A percentile compares a stretch with the other conserved stretches of the same genome.
These are phyloP conservation scores for Pseudogymnoascus sp. DNA, from an alignment of 2,329 filamentous ascomycete species.

Conservation along the genomic window DNA sequence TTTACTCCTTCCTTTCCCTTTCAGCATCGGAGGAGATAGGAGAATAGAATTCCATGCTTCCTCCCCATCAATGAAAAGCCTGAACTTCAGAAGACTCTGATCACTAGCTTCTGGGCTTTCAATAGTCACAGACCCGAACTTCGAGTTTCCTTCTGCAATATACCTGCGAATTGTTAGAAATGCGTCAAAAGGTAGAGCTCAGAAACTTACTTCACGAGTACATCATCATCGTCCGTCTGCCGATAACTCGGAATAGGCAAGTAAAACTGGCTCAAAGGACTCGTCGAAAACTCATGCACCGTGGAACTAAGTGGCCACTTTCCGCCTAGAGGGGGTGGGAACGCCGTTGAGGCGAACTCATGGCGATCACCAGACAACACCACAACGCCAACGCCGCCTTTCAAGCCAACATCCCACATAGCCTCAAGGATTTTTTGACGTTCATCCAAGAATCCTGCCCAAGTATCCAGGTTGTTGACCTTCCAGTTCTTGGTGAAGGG, in stretches of 20 bases:
- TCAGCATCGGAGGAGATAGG: slow-evolving; percentile 38
- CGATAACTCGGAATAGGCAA: slow-evolving; percentile 76
- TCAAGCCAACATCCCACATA: slow-evolving; percentile 80
- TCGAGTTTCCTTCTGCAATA: slow-evolving; percentile 77
- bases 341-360: slow-evolving; percentile 87
- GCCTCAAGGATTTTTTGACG: slow-evolving; percentile 73
- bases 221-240: slow-evolving; percentile 75
- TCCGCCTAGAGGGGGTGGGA: slow-evolving; percentile 55
- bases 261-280: slow-evolving; percentile 90
- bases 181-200: neutral
- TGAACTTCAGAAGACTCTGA: slow-evolving; percentile 71
- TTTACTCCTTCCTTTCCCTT: slow-evolving; percentile 24
- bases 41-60: slow-evolving; percentile 66
- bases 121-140: slow-evolving; percentile 81
- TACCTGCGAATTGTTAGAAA: slow-evolving; percentile 45
- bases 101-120: slow-evolving; percentile 57
- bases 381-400: slow-evolving; percentile 67
- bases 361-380: slow-evolving; percentile 90
- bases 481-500: slow-evolving; percentile 98
- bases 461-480: slow-evolving; percentile 81
- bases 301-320: slow-evolving; percentile 58
- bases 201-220: slow-evolving; percentile 68
- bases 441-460: slow-evolving; percentile 85
- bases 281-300: slow-evolving; percentile 87
- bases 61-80: slow-evolving; percentile 73